Conservation (phyloP, 2,329 filamentous ascomycete genomes). For the Beauveria medogensis region DNA sequence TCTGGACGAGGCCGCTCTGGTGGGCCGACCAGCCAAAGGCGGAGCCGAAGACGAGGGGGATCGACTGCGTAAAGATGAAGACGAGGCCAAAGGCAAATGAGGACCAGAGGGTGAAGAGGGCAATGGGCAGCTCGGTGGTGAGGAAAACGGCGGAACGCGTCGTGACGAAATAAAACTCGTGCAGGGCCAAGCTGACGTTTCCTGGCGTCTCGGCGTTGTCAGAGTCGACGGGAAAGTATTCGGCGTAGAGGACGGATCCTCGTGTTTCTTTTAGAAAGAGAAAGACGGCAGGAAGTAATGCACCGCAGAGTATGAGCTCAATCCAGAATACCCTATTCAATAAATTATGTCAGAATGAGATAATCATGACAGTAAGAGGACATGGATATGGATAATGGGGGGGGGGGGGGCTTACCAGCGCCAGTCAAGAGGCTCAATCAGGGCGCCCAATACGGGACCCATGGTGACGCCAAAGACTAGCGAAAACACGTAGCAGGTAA, state of each 20-base stretch:
- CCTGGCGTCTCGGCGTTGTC: neutral
- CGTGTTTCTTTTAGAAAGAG: constrained; percentile 4
- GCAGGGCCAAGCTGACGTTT: neutral
- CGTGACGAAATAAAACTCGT: neutral
- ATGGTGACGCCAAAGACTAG: constrained; percentile 12
- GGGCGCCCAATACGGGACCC: constrained; percentile 12
- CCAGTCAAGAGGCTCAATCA: constrained; percentile 12
- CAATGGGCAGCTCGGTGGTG: constrained; percentile 12
- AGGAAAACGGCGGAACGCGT: constrained; percentile 11
- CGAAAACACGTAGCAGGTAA: constrained; percentile 12
- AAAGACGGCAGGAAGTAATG: neutral
- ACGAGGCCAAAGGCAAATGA: constrained; percentile 13
- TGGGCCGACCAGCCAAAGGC: constrained; percentile 6
- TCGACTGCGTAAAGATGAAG: constrained; percentile 13
- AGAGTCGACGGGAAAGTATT: neutral
- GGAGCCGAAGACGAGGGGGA: constrained; percentile 11
- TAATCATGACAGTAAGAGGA: neutral
- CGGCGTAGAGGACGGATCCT: constrained; percentile 7
- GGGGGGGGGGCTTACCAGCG: constrained; percentile 4
- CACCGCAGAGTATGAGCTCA: constrained; percentile 11
- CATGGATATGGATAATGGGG: too few species aligned
- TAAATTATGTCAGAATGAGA: neutral
- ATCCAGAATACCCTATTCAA: constrained; percentile 12
- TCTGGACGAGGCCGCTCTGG: constrained; percentile 10
- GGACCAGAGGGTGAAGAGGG: constrained; percentile 12